Percentiles rank a stretch among this genome's conserved stretches.
Conservation (phyloP, 192 early-diverging fungal genomes). For the Haplosporangium gracile region DNA sequence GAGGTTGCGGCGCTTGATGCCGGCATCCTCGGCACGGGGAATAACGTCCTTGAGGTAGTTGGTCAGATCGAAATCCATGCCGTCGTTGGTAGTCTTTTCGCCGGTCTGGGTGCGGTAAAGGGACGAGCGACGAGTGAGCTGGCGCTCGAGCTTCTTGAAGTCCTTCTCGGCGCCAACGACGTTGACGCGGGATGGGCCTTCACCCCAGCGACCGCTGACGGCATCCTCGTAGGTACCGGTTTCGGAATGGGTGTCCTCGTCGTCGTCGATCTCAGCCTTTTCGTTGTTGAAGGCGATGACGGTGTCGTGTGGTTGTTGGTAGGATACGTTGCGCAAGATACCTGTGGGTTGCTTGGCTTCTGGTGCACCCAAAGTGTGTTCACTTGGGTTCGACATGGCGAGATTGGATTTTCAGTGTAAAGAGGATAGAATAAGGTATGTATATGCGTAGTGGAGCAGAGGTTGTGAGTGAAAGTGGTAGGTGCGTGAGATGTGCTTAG, state of each 20-base stretch:
- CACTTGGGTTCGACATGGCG: conserved; percentile 39
- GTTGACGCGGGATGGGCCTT: conserved; percentile 49
- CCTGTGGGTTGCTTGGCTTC: conserved; percentile 15
- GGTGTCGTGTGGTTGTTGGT: conserved; percentile 23
- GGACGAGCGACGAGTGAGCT: conserved; percentile 38
- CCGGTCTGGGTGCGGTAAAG: conserved; percentile 39
- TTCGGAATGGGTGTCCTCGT: conserved; percentile 23
- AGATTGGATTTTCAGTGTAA: neutral
- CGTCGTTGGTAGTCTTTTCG: conserved; percentile 34
- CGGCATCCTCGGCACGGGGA: conserved; percentile 54
- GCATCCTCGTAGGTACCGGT: conserved; percentile 49
- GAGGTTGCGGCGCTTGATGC: conserved; percentile 61
- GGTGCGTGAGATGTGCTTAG: neutral
- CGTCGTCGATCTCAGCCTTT: conserved; percentile 18
- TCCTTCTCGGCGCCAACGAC: conserved; percentile 40
- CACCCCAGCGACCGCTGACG: conserved; percentile 48
- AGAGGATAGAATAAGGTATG: neutral
- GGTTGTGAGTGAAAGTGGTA: neutral
- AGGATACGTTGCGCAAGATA: conserved; percentile 28
- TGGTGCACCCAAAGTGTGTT: conserved; percentile 15
- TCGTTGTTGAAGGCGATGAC: conserved; percentile 26
- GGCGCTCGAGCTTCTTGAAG: conserved; percentile 52
- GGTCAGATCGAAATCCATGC: conserved; percentile 61
- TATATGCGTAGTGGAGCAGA: neutral
- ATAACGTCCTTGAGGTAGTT: conserved; percentile 57